These are phyloP conservation scores for Suillus clintonianus DNA, from an alignment of 768 basidiomycete genomes.

Conservation along the genomic window DNA sequence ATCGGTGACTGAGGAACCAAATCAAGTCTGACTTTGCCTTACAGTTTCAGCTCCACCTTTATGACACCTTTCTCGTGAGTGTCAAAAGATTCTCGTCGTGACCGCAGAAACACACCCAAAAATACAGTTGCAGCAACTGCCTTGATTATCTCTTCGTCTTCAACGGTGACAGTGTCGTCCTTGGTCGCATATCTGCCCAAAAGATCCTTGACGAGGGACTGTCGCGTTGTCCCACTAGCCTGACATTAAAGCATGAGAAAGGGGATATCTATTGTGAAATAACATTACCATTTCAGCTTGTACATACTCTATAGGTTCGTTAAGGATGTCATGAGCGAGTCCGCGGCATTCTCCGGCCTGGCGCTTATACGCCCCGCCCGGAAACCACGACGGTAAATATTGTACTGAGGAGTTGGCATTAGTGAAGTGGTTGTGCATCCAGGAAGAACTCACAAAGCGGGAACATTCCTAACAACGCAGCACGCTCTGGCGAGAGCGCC, in stretches of 20 bases:
- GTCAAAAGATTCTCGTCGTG: neutral
- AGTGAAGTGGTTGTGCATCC: neutral
- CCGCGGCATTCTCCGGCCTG: slow-evolving; percentile 16
- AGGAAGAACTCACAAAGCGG: slow-evolving; percentile 24
- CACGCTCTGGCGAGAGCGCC: slow-evolving; percentile 22
- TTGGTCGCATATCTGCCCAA: slow-evolving; percentile 1
- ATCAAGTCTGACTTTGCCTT: neutral
- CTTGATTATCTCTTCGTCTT: slow-evolving; percentile 16
- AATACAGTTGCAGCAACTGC: slow-evolving; percentile 24
- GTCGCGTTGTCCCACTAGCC: slow-evolving; percentile 20
- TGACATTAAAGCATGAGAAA: neutral
- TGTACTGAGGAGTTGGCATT: slow-evolving; percentile 8
- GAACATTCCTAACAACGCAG: slow-evolving; percentile 20
- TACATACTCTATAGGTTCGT: slow-evolving; percentile 22
- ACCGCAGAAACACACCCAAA: slow-evolving; percentile 17
- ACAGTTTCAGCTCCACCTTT: slow-evolving; percentile 31
- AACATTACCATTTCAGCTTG: slow-evolving; percentile 21
- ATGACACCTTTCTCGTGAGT: neutral
- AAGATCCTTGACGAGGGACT: slow-evolving; percentile 24
- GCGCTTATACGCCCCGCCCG: slow-evolving; percentile 29
- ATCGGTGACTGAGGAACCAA: neutral
- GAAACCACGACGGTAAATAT: slow-evolving; percentile 36
- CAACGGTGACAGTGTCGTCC: neutral
- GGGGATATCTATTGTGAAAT: neutral
- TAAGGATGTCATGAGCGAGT: slow-evolving; percentile 23